phyloP scores from a whole-genome alignment of 192 early-diverging fungal genomes.

The Funneliformis geosporum region DNA sequence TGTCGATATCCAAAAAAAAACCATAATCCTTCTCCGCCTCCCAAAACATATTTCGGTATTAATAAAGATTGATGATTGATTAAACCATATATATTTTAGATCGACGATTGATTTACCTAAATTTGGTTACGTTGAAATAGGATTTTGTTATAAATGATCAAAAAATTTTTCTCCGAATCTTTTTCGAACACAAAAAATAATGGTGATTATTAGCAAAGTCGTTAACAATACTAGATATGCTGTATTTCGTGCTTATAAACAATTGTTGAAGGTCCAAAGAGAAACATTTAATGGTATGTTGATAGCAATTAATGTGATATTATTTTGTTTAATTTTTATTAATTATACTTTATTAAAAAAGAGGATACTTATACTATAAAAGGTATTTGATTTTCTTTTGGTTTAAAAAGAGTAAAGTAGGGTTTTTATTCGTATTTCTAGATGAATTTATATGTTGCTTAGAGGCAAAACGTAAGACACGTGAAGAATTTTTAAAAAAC shows the following conservation, averaged over 20 bases:
- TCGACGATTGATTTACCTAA: too few species aligned
- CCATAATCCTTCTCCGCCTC: too few species aligned
- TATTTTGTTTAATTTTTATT: background rate
- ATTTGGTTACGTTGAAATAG: too few species aligned
- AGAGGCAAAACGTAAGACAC: constrained; percentile 14
- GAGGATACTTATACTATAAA: background rate
- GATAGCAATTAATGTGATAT: background rate
- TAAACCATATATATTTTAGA: too few species aligned
- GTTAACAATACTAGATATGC: background rate
- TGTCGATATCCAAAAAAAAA: too few species aligned
- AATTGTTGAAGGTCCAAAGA: background rate
- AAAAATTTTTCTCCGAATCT: background rate
- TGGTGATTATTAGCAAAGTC: background rate
- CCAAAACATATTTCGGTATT: too few species aligned
- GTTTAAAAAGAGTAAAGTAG: background rate
- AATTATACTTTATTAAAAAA: background rate
- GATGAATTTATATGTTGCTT: background rate
- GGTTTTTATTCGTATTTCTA: background rate
- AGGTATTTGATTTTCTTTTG: background rate
- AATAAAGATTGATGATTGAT: too few species aligned
- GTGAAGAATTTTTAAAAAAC: constrained; percentile 19
- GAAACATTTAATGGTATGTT: constrained; percentile 15
- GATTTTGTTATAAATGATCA: background rate
- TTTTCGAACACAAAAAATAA: background rate
- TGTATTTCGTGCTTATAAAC: constrained; percentile 17